phyloP scores from a whole-genome alignment of 163 green algal genomes.

The Coccomyxa subellipsoidea region DNA sequence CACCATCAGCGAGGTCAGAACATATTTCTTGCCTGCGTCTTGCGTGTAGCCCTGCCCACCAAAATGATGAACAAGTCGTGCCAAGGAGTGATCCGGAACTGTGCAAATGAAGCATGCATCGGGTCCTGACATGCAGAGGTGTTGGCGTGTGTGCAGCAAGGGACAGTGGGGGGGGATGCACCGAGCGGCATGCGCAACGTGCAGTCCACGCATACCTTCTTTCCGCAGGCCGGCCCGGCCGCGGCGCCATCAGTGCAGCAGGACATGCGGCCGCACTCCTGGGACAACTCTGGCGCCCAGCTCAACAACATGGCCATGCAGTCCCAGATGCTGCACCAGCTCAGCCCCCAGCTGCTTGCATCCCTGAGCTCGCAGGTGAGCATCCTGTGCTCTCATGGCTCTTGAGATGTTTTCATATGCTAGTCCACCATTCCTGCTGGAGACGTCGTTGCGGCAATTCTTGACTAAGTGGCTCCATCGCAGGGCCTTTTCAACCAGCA shows the following conservation, averaged over 20 bases:
- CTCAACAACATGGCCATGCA: not conserved
- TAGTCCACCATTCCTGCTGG: no score
- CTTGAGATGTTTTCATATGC: no score
- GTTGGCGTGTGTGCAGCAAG: not conserved
- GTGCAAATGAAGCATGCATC: no score
- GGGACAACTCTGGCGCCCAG: not conserved
- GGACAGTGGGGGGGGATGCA: not conserved
- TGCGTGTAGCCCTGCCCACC: no score
- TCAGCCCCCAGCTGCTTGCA: not conserved
- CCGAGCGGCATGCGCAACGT: slow-evolving; percentile 1
- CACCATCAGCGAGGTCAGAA: slow-evolving; percentile 6
- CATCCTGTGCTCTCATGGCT: no score
- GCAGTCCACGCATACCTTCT: not conserved
- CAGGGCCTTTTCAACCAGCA: not conserved
- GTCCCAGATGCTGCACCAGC: not conserved
- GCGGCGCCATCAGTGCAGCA: not conserved
- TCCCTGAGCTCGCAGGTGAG: not conserved
- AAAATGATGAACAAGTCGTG: no score
- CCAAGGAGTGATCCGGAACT: no score
- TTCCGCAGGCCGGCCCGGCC: not conserved
- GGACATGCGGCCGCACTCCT: not conserved
- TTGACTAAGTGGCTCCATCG: not conserved
- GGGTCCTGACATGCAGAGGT: no score
- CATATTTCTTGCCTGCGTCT: not conserved
- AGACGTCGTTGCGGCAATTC: not conserved